These are phyloP conservation scores for Ligustrum vulgare DNA, from an alignment of 257 asterid genomes.

Conservation along the genomic window DNA sequence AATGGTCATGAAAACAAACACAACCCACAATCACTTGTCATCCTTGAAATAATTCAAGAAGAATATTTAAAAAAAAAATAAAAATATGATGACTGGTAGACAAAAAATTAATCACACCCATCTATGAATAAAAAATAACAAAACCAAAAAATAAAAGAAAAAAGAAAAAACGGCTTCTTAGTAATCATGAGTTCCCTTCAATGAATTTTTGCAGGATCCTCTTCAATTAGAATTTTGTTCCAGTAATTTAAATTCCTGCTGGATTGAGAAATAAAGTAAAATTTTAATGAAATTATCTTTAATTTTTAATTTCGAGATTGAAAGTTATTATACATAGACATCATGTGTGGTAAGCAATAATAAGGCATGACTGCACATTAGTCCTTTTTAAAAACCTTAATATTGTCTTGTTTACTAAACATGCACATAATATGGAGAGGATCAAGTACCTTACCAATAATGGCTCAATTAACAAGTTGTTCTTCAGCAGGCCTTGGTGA, in stretches of 20 bases:
- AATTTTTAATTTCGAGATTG: background rate
- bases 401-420: background rate
- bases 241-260: constrained; percentile 38
- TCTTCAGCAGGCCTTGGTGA: constrained; percentile 48
- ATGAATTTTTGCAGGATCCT: background rate
- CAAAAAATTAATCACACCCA: constrained; percentile 33
- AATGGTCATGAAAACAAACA: constrained; percentile 17
- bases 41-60: constrained; percentile 25
- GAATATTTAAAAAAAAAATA: constrained; percentile 19
- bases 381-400: too few species aligned
- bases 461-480: constrained; percentile 54
- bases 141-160: background rate
- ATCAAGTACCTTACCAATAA: constrained; percentile 24
- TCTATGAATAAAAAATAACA: constrained; percentile 16
- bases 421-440: background rate
- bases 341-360: too few species aligned
- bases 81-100: constrained; percentile 29
- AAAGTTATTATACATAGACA: background rate
- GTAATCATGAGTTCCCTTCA: constrained; percentile 14
- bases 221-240: background rate
- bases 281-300: background rate
- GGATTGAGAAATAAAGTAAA: background rate
- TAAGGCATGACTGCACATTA: too few species aligned
- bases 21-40: constrained; percentile 31
- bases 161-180: constrained; percentile 23